Evolutionary conservation across 2,329 filamentous ascomycete species (phyloP).

Genomic region (Apiospora arundinis): DNA sequence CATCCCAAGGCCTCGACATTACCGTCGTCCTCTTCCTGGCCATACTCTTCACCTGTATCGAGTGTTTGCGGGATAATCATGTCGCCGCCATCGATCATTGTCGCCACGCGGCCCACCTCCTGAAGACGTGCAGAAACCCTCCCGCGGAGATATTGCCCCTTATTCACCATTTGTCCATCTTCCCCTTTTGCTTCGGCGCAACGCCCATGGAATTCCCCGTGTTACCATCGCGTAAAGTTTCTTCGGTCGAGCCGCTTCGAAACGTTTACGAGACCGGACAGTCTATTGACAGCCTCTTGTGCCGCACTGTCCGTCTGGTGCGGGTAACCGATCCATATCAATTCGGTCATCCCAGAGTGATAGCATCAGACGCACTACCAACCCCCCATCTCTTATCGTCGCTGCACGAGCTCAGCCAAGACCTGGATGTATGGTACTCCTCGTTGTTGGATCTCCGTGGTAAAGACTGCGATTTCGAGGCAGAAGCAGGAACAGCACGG

Average conservation of each 20-base stretch:
- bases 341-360: background rate
- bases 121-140: constrained; percentile 24
- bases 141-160: constrained; percentile 10
- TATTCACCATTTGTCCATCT: constrained; percentile 28
- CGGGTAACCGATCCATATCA: constrained; percentile 26
- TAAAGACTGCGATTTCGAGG: background rate
- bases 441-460: background rate
- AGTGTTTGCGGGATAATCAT: constrained; percentile 59
- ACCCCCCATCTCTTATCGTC: background rate
- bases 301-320: constrained; percentile 24
- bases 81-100: constrained; percentile 47
- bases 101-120: constrained; percentile 33
- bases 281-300: constrained; percentile 26
- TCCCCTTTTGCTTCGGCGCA: constrained; percentile 30
- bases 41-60: constrained; percentile 59
- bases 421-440: constrained; percentile 25
- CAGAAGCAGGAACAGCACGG: background rate
- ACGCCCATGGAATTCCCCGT: constrained; percentile 26
- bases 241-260: background rate
- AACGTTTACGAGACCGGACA: constrained; percentile 14
- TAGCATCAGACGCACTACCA: background rate
- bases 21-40: constrained; percentile 25
- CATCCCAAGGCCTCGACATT: constrained; percentile 15
- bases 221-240: background rate
- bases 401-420: constrained; percentile 23